Base-by-base conservation (phyloP, 139 green algal species). In the Astrephomene gubernaculifera region DNA sequence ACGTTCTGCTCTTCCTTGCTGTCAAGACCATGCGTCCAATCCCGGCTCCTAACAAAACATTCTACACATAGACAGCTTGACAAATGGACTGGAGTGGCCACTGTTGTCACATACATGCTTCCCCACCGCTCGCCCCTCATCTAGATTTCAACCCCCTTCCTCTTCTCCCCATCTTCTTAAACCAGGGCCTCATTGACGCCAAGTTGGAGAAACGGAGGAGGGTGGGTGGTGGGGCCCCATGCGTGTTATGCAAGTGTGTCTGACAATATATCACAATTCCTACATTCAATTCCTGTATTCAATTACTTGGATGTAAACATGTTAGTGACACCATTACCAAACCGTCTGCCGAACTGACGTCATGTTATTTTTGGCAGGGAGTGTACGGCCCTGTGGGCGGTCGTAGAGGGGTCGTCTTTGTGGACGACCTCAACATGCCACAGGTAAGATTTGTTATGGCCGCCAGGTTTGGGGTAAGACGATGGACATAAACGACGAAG, bases 361-460 rank as follows among this genome's bases (percentile, higher is more conserved):
- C n/a, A n/a, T n/a, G n/a, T n/a, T n/a, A n/a, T n/a, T n/a, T n/a
- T n/a, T n/a, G 43, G 22, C 90, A 93, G 89, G 90, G 90, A 33
- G 87, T 92, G 39, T 94, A 92, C 74, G 92, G 87, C 25, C 90
- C 90, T 2, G 33, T 88, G 2, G 43, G 81, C 17, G 87, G 86
- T 14, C 88, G 89, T 41, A 41, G 49, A 1, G 86, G 87, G 2
- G 81, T 95, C 21, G 87, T 94, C 29, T 94, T 95, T 60, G 90
- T 96, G 49, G 93, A 96, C 64, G 93, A 96, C 83, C 83, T 96
- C 10, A 96, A 95, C 90, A 96, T 96, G 93, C 93, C 93, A 6
- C 89, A 93, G 81, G 86, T 80, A 54, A 8, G 67, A n/a, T n/a
- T n/a, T n/a, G n/a, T n/a, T n/a, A n/a, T n/a, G n/a, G n/a, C n/a